phyloP scores from a whole-genome alignment of 2,329 filamentous ascomycete species.

The Canariomyces notabilis region DNA sequence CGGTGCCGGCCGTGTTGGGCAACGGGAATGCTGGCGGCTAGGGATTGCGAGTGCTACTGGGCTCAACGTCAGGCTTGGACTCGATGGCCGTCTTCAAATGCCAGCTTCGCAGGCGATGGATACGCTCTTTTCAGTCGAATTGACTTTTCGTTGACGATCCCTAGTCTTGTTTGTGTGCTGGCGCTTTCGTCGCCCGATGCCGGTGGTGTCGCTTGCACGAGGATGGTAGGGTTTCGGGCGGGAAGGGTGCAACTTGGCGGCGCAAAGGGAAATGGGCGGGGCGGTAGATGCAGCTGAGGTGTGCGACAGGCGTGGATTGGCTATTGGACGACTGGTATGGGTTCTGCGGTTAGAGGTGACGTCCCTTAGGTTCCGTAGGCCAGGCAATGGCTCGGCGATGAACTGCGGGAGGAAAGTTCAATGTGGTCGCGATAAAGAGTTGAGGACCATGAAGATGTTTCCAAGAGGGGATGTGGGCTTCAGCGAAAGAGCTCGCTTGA shows the following conservation, averaged over 20 bases:
- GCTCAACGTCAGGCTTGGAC: conserved; percentile 15
- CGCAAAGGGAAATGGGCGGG: conserved; percentile 18
- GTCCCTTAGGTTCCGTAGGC: conserved; percentile 1
- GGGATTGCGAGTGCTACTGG: conserved; percentile 12
- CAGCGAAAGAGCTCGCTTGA: conserved; percentile 9
- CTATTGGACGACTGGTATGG: conserved; percentile 4
- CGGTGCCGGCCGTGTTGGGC: conserved; percentile 33
- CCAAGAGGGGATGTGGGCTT: conserved; percentile 1
- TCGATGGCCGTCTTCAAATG: conserved; percentile 5
- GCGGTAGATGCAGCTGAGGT: conserved; percentile 17
- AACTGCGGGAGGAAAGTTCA: conserved; percentile 6
- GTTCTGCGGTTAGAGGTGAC: conserved; percentile 14
- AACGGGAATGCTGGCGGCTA: conserved; percentile 20
- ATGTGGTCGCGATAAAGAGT: conserved; percentile 12
- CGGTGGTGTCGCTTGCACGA: conserved; percentile 10
- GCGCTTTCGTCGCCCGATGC: conserved; percentile 14
- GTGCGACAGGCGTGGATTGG: conserved; percentile 16
- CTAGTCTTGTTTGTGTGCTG: conserved; percentile 12
- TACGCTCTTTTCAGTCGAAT: conserved; percentile 11
- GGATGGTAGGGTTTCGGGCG: conserved; percentile 10
- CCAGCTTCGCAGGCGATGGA: background rate
- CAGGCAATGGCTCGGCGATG: conserved; percentile 14
- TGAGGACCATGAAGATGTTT: conserved; percentile 14
- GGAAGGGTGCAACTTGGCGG: conserved; percentile 20
- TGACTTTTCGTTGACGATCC: conserved; percentile 9